phyloP scores from a whole-genome alignment of 2,329 filamentous ascomycete genomes.

The Phaeomoniella chlamydospora region DNA sequence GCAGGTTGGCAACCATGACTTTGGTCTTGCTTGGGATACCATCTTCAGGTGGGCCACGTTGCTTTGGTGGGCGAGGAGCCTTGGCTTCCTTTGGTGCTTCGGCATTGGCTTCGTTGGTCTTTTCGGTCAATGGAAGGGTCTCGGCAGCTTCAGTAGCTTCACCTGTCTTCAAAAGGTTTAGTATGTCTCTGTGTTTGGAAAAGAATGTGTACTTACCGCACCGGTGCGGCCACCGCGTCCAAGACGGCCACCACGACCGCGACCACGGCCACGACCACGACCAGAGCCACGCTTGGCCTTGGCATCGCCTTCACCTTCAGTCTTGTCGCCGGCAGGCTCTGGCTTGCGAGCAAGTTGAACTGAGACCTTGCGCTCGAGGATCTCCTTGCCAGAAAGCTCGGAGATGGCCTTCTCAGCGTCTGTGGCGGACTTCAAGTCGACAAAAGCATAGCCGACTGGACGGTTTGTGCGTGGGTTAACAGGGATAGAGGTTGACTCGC shows the following conservation, averaged over 20 bases:
- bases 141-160: slow-evolving; percentile 36
- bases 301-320: slow-evolving; percentile 45
- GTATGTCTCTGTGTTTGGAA: too few species aligned
- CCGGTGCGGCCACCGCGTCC: slow-evolving; percentile 54
- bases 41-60: slow-evolving; percentile 93
- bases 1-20: slow-evolving; percentile 99
- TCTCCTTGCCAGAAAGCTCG: slow-evolving; percentile 93
- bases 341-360: slow-evolving; percentile 98
- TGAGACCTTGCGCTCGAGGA: slow-evolving; percentile 96
- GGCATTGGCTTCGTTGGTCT: slow-evolving; percentile 30
- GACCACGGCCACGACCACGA: slow-evolving; percentile 43
- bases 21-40: slow-evolving; percentile 98
- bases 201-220: slow-evolving; percentile 45
- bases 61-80: slow-evolving; percentile 46
- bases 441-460: slow-evolving; percentile 96
- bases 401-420: slow-evolving; percentile 93
- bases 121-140: slow-evolving; percentile 45
- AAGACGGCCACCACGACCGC: slow-evolving; percentile 51
- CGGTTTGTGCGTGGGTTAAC: slow-evolving; percentile 98
- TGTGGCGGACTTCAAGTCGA: slow-evolving; percentile 85
- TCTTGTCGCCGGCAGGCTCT: slow-evolving; percentile 67
- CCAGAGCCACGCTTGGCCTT: slow-evolving; percentile 41
- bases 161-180: slow-evolving; percentile 17
- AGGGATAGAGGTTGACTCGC: slow-evolving; percentile 96
- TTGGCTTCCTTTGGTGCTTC: slow-evolving; percentile 22